Conservation (phyloP, 352 stramenopile genomes). For the Globisporangium carolinianum region DNA sequence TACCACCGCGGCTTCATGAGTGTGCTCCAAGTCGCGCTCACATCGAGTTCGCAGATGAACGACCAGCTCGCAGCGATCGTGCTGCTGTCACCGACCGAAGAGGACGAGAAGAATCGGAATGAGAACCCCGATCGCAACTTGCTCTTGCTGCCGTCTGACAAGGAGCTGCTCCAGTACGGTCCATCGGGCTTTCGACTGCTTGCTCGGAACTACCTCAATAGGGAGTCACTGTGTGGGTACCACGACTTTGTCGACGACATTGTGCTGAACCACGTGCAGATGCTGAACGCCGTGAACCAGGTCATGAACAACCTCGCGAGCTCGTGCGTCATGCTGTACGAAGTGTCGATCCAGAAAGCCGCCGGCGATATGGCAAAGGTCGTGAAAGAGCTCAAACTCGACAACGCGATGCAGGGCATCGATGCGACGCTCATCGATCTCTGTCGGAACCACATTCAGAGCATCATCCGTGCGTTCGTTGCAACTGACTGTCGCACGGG, state of each 20-base stretch:
- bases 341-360: constrained; percentile 30
- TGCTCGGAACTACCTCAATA: constrained; percentile 33
- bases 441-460: constrained; percentile 55
- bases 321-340: constrained; percentile 34
- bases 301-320: constrained; percentile 44
- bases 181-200: constrained; percentile 21
- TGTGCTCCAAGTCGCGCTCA: constrained; percentile 29
- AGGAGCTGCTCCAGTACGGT: constrained; percentile 21
- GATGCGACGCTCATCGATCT: constrained; percentile 38
- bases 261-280: constrained; percentile 30
- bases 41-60: constrained; percentile 32
- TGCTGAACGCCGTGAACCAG: constrained; percentile 32
- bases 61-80: constrained; percentile 37
- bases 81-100: constrained; percentile 41
- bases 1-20: constrained; percentile 29
- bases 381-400: constrained; percentile 18
- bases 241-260: constrained; percentile 58
- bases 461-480: constrained; percentile 37
- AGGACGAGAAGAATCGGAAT: constrained; percentile 25
- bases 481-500: constrained; percentile 41
- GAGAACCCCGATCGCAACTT: constrained; percentile 20
- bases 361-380: constrained; percentile 26
- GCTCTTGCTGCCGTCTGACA: constrained; percentile 29
- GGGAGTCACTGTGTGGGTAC: constrained; percentile 36
- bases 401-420: constrained; percentile 35